phyloP scores from a whole-genome alignment of 2,329 filamentous ascomycete genomes.

The Phyllosticta citriasiana region DNA sequence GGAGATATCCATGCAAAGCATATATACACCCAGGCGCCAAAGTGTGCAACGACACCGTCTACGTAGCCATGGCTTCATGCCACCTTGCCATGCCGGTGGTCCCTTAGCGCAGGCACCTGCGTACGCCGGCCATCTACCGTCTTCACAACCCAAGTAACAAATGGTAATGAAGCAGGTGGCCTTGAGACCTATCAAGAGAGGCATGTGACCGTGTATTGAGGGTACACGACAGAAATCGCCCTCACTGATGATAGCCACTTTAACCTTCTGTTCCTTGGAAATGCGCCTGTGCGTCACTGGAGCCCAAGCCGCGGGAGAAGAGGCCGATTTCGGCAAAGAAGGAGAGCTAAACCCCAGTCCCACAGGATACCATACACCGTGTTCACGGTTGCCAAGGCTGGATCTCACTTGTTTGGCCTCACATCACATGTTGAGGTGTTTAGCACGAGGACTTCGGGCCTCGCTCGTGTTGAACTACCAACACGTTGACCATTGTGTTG shows the following conservation, averaged over 20 bases:
- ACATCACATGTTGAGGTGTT: background rate
- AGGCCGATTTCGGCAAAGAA: background rate
- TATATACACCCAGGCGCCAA: background rate
- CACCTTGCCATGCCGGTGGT: background rate
- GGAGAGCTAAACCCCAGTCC: background rate
- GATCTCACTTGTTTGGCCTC: background rate
- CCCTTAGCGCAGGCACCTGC: background rate
- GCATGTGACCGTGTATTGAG: background rate
- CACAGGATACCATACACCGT: background rate
- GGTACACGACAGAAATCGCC: background rate
- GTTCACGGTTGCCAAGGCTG: background rate
- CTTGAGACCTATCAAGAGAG: background rate
- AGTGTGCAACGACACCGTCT: background rate
- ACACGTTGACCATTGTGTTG: background rate
- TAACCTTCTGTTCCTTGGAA: background rate
- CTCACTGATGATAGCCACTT: background rate
- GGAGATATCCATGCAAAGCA: background rate
- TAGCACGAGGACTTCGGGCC: background rate
- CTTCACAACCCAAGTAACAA: background rate
- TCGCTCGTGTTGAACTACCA: background rate
- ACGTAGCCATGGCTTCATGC: background rate
- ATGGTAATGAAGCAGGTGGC: background rate
- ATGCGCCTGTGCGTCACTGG: background rate
- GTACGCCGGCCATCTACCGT: background rate
- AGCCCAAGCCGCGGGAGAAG: background rate